Conservation (phyloP, 2,329 filamentous ascomycete species). For the Zasmidium citrigriseum region DNA sequence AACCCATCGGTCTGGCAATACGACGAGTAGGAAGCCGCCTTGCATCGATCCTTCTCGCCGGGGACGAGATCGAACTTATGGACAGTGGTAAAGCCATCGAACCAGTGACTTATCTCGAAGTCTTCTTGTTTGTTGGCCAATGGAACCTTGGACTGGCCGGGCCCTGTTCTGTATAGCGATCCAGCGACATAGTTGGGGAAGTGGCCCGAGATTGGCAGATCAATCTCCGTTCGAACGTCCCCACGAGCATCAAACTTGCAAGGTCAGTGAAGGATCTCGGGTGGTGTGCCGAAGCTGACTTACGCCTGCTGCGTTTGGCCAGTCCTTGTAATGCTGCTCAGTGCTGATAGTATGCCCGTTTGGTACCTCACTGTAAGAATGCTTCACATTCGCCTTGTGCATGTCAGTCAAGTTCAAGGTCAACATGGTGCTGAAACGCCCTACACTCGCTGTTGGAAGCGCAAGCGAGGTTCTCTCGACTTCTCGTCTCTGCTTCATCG, state of each 20-base stretch:
- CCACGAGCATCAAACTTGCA: slow-evolving; percentile 10
- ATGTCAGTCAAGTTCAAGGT: neutral
- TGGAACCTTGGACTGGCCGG: slow-evolving; percentile 52
- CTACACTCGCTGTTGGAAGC: neutral
- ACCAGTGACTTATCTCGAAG: slow-evolving; percentile 72
- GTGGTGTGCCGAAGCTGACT: neutral
- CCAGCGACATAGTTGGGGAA: slow-evolving; percentile 74
- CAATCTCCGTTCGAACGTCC: slow-evolving; percentile 38
- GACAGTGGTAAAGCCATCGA: slow-evolving; percentile 71
- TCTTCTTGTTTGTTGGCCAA: slow-evolving; percentile 45
- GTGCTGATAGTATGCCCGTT: neutral
- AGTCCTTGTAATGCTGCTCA: slow-evolving; percentile 2
- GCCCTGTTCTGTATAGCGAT: slow-evolving; percentile 72
- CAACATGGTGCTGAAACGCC: neutral
- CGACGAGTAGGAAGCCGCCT: slow-evolving; percentile 70
- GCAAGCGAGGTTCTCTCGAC: neutral
- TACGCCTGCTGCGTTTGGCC: slow-evolving; percentile 14
- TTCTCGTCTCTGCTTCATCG: neutral
- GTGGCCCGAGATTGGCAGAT: slow-evolving; percentile 62
- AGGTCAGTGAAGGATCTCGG: neutral
- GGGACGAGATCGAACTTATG: slow-evolving; percentile 71
- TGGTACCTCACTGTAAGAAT: neutral
- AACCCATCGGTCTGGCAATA: slow-evolving; percentile 66
- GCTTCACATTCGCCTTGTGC: neutral
- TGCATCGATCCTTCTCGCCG: slow-evolving; percentile 18